Evolutionary conservation across 352 stramenopile species (phyloP).

Genomic region (Pythium phragmitis): DNA sequence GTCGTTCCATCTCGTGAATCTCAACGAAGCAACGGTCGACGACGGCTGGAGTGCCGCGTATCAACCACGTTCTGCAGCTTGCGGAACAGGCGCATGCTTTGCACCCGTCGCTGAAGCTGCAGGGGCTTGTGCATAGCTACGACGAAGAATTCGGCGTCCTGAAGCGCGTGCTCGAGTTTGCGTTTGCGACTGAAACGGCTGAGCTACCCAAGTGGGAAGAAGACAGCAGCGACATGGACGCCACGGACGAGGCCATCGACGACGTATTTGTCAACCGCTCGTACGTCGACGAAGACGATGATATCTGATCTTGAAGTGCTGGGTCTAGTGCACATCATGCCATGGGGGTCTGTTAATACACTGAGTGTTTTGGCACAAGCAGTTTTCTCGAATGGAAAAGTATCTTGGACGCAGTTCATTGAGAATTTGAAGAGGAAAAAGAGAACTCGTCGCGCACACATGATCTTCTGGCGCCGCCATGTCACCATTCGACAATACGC

Average conservation of each 20-base stretch:
- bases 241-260: slow-evolving; percentile 3
- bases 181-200: background rate
- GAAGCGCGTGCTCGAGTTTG: slow-evolving; percentile 12
- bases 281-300: background rate
- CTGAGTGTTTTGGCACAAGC: too few relatives aligned
- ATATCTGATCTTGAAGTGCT: too few relatives aligned
- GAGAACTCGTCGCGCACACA: too few relatives aligned
- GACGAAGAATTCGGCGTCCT: slow-evolving; percentile 5
- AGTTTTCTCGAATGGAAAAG: too few relatives aligned
- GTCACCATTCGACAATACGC: background rate
- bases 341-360: too few relatives aligned
- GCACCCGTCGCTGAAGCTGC: slow-evolving; percentile 3
- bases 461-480: too few relatives aligned
- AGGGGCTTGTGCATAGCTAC: slow-evolving; percentile 3
- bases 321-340: too few relatives aligned
- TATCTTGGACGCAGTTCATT: too few relatives aligned
- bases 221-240: background rate
- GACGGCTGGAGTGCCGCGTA: slow-evolving; percentile 16
- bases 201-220: background rate
- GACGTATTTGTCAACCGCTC: slow-evolving; percentile 13
- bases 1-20: slow-evolving; percentile 7
- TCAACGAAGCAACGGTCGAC: background rate
- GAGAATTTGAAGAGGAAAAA: too few relatives aligned
- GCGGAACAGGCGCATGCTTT: background rate
- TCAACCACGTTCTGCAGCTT: background rate